Base-by-base conservation (phyloP, 2,329 filamentous ascomycete genomes). In the Diaporthe aspalathi region DNA sequence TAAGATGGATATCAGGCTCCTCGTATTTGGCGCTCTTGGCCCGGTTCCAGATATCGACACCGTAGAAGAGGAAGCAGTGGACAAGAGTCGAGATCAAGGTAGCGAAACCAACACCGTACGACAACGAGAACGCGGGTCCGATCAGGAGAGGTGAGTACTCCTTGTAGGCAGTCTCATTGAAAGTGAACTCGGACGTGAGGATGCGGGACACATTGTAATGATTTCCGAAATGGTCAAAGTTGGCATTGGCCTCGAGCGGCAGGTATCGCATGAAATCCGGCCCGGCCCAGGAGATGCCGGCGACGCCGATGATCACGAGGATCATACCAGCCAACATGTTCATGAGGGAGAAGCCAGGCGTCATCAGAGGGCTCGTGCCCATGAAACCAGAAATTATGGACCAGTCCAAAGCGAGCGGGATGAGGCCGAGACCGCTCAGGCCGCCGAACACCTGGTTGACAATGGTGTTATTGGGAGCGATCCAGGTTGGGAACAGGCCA, bases 31-130 rank as follows among this genome's bases (percentile, higher is more conserved):
- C 68, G 35, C 56, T 65, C 35, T 54, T 67, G 5, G 52, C 50
- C n/a, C 71, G 74, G 65, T 75, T 76, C 60, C 70, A 76, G 52
- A 76, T 76, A 50, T 76, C 76, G 5, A 67, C 74, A 38, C 73
- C 75, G 54, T 75, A 73, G 70, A 72, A 77, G 0, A 77, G 49
- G 47, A 29, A 40, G 27, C 67, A 70, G 66, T 71, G 71, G 5
- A 68, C 53, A n/a, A 68, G 32, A 11, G 45, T 57, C 6, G 67
- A 24, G n/a, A 60, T 68, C 40, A 68, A 32, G 5, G 53, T 32
- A 43, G 67, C 67, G 14, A 68, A 68, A 6, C 52, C 52, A 5
- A 68, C 67, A 9, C 67, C 67, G 6, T 68, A 68, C 12, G 67
- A 57, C 7, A 68, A 32, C 1, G 67, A 35, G 40, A 68, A 68